Percentiles rank a stretch among this genome's conserved stretches.
Evolutionary conservation across 805 yeast genomes (phyloP).

Genomic region (Starmerella apis): DNA sequence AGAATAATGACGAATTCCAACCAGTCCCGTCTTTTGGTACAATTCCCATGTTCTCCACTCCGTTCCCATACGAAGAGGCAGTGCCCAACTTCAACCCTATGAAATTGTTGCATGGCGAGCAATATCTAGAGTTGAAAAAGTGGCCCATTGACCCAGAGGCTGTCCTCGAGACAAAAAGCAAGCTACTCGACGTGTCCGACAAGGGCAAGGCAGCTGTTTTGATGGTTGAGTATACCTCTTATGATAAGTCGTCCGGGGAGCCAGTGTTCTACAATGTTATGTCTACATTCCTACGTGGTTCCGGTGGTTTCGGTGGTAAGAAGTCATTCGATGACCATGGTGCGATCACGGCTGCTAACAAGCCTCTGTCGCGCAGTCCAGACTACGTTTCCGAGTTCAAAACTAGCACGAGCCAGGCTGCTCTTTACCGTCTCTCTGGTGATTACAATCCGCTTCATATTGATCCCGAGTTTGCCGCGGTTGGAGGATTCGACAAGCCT

Average conservation of each 20-base stretch:
- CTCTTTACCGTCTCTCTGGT: slow-evolving; percentile 82
- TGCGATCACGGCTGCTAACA: slow-evolving; percentile 53
- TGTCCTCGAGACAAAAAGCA: slow-evolving; percentile 46
- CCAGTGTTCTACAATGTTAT: slow-evolving; percentile 69
- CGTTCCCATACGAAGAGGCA: slow-evolving; percentile 46
- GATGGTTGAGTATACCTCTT: slow-evolving; percentile 61
- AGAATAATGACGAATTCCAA: slow-evolving; percentile 64
- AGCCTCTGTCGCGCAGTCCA: slow-evolving; percentile 53
- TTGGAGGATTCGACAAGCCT: slow-evolving; percentile 75
- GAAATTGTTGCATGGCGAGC: slow-evolving; percentile 89
- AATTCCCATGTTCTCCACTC: slow-evolving; percentile 66
- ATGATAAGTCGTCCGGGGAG: slow-evolving; percentile 63
- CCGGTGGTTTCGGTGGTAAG: slow-evolving; percentile 42
- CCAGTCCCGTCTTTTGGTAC: slow-evolving; percentile 86
- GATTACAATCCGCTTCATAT: slow-evolving; percentile 93
- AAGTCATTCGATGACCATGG: slow-evolving; percentile 46
- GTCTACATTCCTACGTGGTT: slow-evolving; percentile 72
- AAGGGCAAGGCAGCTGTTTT: slow-evolving; percentile 77
- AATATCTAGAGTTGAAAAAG: slow-evolving; percentile 64
- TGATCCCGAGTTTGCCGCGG: slow-evolving; percentile 81
- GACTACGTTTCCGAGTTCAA: slow-evolving; percentile 52
- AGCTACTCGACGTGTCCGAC: slow-evolving; percentile 65
- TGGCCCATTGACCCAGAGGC: slow-evolving; percentile 73
- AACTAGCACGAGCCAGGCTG: slow-evolving; percentile 67
- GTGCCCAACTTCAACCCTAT: slow-evolving; percentile 81